These are phyloP conservation scores for Vickermania spadyakhi DNA, from an alignment of 208 protist species.

Conservation along the genomic window DNA sequence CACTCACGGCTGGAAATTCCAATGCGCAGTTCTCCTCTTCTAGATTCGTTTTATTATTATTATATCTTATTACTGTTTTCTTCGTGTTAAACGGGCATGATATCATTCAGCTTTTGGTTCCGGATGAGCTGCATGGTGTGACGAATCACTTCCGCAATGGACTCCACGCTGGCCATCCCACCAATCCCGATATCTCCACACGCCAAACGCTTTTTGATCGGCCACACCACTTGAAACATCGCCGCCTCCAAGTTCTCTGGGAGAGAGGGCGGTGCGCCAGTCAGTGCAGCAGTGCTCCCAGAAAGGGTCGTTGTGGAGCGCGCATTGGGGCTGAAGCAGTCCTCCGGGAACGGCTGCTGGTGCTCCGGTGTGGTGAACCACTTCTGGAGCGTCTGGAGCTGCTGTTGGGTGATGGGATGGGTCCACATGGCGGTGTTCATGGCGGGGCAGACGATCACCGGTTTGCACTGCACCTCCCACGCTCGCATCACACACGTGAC, in stretches of 20 bases:
- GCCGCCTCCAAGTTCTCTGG: slow-evolving; percentile 26
- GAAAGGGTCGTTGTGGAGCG: neutral
- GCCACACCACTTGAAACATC: slow-evolving; percentile 83
- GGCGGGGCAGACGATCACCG: slow-evolving; percentile 94
- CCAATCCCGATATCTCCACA: slow-evolving; percentile 93
- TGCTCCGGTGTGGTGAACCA: slow-evolving; percentile 30
- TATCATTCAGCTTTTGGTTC: slow-evolving; percentile 12
- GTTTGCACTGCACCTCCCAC: slow-evolving; percentile 89
- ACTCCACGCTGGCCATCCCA: slow-evolving; percentile 84
- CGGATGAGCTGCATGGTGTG: slow-evolving; percentile 64
- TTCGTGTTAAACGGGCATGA: slow-evolving; percentile 12
- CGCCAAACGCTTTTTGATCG: slow-evolving; percentile 88
- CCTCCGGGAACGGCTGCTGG: neutral
- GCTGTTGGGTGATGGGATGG: slow-evolving; percentile 86
- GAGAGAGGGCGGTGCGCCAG: slow-evolving; percentile 1
- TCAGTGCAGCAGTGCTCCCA: neutral
- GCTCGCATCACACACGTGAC: slow-evolving; percentile 93
- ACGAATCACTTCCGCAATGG: slow-evolving; percentile 56
- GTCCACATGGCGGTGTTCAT: slow-evolving; percentile 99
- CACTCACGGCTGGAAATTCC: too few species aligned
- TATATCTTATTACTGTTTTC: too few species aligned
- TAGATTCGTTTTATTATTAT: too few species aligned
- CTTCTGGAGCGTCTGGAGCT: slow-evolving; percentile 45
- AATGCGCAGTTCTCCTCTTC: too few species aligned
- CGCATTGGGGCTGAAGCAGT: neutral